A percentile compares a stretch with the other conserved stretches of the same genome.
These are phyloP conservation scores for Botryotinia calthae DNA, from an alignment of 2,329 filamentous ascomycete species.

Conservation along the genomic window DNA sequence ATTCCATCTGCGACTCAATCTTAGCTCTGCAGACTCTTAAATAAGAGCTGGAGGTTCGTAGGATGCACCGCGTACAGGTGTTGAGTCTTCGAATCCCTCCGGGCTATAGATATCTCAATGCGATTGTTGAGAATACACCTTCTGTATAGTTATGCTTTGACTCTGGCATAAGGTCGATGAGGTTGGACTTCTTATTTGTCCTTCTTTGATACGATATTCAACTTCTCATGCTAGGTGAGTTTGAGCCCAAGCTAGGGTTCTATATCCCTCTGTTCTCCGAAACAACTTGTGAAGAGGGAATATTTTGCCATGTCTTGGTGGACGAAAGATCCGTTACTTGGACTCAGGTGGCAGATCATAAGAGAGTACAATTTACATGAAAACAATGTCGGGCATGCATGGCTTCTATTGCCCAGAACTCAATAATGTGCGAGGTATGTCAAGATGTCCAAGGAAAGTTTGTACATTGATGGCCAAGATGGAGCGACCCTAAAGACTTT, in stretches of 20 bases:
- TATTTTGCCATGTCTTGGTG: background rate
- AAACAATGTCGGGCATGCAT: background rate
- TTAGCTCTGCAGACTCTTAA: no score
- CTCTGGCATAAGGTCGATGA: background rate
- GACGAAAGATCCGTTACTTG: background rate
- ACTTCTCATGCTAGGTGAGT: background rate
- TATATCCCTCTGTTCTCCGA: background rate
- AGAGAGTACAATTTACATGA: background rate
- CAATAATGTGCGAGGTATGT: background rate
- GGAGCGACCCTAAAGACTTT: background rate
- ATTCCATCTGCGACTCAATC: no score
- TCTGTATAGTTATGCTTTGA: background rate
- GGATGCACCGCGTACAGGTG: no score
- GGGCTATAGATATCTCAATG: background rate
- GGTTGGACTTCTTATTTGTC: background rate
- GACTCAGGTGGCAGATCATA: background rate
- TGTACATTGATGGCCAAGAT: background rate
- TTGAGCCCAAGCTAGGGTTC: background rate
- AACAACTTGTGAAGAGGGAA: background rate
- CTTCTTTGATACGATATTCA: background rate
- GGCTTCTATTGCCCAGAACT: background rate
- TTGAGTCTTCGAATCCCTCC: no score
- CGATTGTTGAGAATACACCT: background rate
- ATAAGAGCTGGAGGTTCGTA: no score
- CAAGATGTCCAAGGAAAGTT: no score